These are phyloP conservation scores for Allantophomopsis cytisporea DNA, from an alignment of 2,329 filamentous ascomycete genomes.

Conservation along the genomic window DNA sequence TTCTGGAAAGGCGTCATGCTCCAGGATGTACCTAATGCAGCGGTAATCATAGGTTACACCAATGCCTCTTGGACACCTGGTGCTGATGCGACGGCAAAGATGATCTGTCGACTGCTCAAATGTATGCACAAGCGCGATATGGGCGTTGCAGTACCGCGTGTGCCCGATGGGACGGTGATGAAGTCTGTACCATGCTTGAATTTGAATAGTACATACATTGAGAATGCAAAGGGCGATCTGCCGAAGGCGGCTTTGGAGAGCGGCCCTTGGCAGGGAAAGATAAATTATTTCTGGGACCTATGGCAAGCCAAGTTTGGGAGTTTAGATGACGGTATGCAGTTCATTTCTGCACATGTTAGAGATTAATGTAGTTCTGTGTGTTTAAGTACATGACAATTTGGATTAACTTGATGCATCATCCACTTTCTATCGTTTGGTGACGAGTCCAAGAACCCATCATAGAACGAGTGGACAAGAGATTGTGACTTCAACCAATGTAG, in stretches of 20 bases:
- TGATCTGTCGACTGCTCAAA: constrained; percentile 15
- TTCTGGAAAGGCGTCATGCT: constrained; percentile 51
- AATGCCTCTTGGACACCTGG: constrained; percentile 52
- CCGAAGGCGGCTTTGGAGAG: constrained; percentile 8
- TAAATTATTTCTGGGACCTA: constrained; percentile 16
- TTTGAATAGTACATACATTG: constrained; percentile 13
- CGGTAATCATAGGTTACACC: constrained; percentile 46
- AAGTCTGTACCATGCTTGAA: constrained; percentile 6
- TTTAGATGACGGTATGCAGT: constrained; percentile 9
- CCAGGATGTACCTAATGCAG: constrained; percentile 46
- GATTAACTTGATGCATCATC: too few relatives aligned
- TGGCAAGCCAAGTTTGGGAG: constrained; percentile 14
- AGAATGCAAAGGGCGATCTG: constrained; percentile 9
- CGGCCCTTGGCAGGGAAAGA: constrained; percentile 13
- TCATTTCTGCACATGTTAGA: too few relatives aligned
- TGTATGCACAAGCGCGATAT: constrained; percentile 9
- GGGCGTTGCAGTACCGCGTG: constrained; percentile 5
- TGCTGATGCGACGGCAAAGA: constrained; percentile 25
- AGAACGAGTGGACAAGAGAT: too few relatives aligned
- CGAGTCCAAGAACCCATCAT: too few relatives aligned
- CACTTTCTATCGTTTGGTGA: too few relatives aligned
- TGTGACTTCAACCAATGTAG: too few relatives aligned
- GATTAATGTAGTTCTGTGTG: too few relatives aligned
- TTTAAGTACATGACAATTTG: too few relatives aligned
- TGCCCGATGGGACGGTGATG: constrained; percentile 1